Evolutionary conservation across 257 asterid genomes (phyloP), one percentile per base, ranked within the genome.

Genomic region (Solanum stenotomum): DNA sequence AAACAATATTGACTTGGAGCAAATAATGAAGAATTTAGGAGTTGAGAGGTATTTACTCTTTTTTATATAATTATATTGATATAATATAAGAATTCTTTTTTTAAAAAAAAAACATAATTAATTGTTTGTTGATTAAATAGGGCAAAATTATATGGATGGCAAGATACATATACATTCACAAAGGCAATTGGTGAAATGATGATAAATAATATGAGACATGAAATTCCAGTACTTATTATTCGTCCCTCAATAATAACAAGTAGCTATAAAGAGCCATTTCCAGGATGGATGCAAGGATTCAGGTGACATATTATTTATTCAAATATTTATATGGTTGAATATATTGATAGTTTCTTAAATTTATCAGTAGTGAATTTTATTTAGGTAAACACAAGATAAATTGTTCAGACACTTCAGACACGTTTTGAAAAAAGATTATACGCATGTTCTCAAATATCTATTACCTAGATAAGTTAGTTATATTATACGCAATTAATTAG

Each of bases 281-380:
- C 93, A 4, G 95, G 96, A 81, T 94, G 95, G 95, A 94, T 94
- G 67, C 94, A 94, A 89, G 96, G 96, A 89, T 86, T 91, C 22
- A 91, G 92, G 96, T 92, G 16, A 1, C 16, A 14, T 27, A 13
- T 29, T 31, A 2, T 15, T 70, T 70, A 12, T n/a, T 20, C 68
- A 59, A 59, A 8, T 59, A 20, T 20, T 59, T 22, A 22, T 56
- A 18, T 22, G 11, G 12, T 23, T 68, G 20, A 11, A 68, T 68
- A 68, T 3, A 25, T 8, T 0, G 40, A 72, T 72, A 72, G 10
- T 2, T 7, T 72, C 1, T 34, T 34, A 72, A 72, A 10, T 34
- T 40, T 77, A 1, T 77, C 5, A 16, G 14, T 9, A 18, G 6
- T 34, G 3, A 4, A 18, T 72, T 33, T 72, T 4, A 72, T 71